phyloP scores from a whole-genome alignment of 1,284 basidiomycete genomes.

The Mycena sp. region DNA sequence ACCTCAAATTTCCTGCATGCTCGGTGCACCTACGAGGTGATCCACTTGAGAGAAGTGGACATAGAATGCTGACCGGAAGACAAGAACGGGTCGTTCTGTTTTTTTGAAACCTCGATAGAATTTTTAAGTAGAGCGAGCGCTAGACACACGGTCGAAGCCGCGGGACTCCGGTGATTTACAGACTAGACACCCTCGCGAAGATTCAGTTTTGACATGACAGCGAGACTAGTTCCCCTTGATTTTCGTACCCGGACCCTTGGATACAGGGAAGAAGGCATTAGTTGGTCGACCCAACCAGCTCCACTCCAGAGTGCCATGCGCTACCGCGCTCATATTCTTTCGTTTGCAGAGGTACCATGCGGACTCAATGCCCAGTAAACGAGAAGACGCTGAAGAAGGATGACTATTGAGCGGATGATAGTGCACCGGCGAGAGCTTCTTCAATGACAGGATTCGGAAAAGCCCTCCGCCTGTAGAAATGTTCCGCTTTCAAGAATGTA shows the following conservation, averaged over 20 bases:
- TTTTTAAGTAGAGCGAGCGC: too few relatives aligned
- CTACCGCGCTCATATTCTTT: not conserved
- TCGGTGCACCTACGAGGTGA: too few relatives aligned
- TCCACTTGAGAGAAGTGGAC: too few relatives aligned
- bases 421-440: slow-evolving; percentile 4
- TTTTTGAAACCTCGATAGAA: too few relatives aligned
- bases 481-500: slow-evolving; percentile 24
- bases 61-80: too few relatives aligned
- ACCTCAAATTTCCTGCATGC: too few relatives aligned
- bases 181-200: slow-evolving; percentile 18
- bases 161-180: slow-evolving; percentile 12
- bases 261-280: not conserved
- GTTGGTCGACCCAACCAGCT: not conserved
- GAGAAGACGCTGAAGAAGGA: slow-evolving; percentile 8
- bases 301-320: slow-evolving; percentile 3
- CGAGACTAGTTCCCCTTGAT: slow-evolving; percentile 12
- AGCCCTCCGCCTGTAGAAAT: not conserved
- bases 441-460: slow-evolving; percentile 1
- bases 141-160: too few relatives aligned
- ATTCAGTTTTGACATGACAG: slow-evolving; percentile 27
- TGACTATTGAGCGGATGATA: not conserved
- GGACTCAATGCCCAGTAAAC: slow-evolving; percentile 3
- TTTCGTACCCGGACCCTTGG: slow-evolving; percentile 7
- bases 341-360: slow-evolving; percentile 6
- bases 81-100: too few relatives aligned